Evolutionary conservation across 768 basidiomycete species (phyloP).

Genomic region (Amanita pallidorosea): DNA sequence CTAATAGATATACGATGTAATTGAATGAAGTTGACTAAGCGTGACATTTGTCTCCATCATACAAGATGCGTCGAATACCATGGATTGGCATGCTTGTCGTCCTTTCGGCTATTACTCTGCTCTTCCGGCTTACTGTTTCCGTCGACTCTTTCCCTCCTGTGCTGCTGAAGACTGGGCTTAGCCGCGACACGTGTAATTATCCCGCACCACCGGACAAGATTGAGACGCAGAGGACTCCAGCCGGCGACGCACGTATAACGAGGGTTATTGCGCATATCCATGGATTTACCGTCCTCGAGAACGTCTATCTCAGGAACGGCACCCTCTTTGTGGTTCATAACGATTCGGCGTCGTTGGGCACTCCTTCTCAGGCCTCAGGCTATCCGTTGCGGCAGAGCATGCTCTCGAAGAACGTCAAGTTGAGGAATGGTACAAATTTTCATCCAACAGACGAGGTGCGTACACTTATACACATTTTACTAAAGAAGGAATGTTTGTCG

Average conservation of each 20-base stretch:
- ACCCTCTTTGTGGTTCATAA: conserved; percentile 56
- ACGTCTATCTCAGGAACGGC: conserved; percentile 65
- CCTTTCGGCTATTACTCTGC: too few species aligned
- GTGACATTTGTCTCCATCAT: too few species aligned
- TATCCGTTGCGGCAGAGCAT: conserved; percentile 39
- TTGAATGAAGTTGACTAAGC: conserved; percentile 6
- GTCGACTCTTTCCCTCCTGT: too few species aligned
- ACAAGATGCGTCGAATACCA: too few species aligned
- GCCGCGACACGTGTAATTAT: too few species aligned
- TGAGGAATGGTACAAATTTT: conserved; percentile 9
- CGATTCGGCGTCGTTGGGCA: conserved; percentile 6
- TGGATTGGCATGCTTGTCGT: too few species aligned
- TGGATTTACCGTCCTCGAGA: conserved; percentile 71
- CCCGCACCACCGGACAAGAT: too few species aligned
- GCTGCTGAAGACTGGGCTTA: too few species aligned
- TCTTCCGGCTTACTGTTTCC: too few species aligned
- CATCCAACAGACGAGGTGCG: conserved; percentile 23
- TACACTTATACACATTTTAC: neutral
- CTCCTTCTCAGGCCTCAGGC: conserved; percentile 4
- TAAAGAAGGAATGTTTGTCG: conserved; percentile 4
- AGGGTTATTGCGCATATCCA: conserved; percentile 16
- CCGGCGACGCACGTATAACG: neutral
- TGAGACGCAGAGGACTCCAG: too few species aligned
- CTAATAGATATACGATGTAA: neutral
- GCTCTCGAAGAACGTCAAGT: conserved; percentile 16